Base-by-base conservation (phyloP, 2,329 filamentous ascomycete species). In the Exophiala alcalophila region DNA sequence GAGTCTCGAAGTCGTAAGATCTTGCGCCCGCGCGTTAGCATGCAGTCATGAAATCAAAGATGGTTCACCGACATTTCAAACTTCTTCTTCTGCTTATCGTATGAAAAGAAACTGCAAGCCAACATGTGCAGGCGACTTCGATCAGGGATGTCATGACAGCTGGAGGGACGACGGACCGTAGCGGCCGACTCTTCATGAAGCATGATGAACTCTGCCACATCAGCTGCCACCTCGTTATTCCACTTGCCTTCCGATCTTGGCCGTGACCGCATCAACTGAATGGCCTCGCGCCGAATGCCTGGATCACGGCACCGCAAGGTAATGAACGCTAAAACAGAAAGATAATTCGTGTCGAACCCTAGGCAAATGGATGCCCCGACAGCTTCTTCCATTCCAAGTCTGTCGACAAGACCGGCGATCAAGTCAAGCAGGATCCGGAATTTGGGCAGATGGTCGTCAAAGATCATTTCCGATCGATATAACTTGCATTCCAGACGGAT, bases 271-370 rank as follows among this genome's bases (percentile, higher is more conserved):
- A 40, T 25, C 26, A 32, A 21, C 15, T 8, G n/a, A 32, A 25
- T 32, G 3, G 37, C 37, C 18, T 29, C 26, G 21, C 37, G 20
- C 14, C 27, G 25, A 11, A 40, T 32, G 7, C 10, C 6, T 8
- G 37, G 26, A 6, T 40, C 27, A 7, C 37, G 37, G 15, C 37
- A 40, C 12, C 37, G 37, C 19, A 40, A 23, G 18, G 27, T 19
- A 7, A 31, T 24, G 10, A 40, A 29, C 12, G 15, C 20, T 2
- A 29, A 18, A 4, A 40, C 18, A 4, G 26, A 14, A 31, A 40
- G 16, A 21, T 40, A 40, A 21, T 40, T 16, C 31, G 24, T 5
- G 3, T 10, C 6, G 37, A 40, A 40, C 2, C 37, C 37, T 15
- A 40, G 24, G n/a, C 37, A 40, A 20, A 20, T 12, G 14, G 19